phyloP scores from a whole-genome alignment of 2,329 filamentous ascomycete genomes.

The Cercospora canescens region DNA sequence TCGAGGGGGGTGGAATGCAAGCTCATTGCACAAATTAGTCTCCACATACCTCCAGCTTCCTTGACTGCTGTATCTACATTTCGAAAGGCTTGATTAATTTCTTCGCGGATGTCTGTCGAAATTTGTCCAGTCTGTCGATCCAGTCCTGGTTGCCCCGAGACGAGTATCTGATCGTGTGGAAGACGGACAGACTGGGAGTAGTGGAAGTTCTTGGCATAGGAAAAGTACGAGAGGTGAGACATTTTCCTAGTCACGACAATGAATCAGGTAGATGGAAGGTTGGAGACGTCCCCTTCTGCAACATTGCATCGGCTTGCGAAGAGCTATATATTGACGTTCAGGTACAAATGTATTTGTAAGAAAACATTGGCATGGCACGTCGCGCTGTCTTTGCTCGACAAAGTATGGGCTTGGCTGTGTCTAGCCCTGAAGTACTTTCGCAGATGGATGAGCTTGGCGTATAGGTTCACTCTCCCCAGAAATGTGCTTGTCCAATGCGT shows the following conservation, averaged over 20 bases:
- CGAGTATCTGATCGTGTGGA: neutral
- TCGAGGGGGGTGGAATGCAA: too few relatives aligned
- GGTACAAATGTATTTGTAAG: neutral
- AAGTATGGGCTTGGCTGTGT: neutral
- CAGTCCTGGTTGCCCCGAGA: neutral
- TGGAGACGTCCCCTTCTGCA: neutral
- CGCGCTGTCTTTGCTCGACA: neutral
- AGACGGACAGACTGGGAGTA: neutral
- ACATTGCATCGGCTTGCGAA: neutral
- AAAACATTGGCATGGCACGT: neutral
- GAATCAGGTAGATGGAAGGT: neutral
- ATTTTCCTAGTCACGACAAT: too few relatives aligned
- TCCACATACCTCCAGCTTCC: neutral
- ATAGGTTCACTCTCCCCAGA: neutral
- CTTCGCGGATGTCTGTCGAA: neutral
- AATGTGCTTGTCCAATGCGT: too few relatives aligned
- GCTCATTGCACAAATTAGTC: too few relatives aligned
- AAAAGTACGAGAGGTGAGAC: neutral
- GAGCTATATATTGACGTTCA: neutral
- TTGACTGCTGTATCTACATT: neutral
- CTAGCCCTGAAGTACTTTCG: neutral
- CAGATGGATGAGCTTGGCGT: neutral
- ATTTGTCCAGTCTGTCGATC: neutral
- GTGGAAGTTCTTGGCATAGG: neutral
- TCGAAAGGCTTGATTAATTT: neutral